Evolutionary conservation across 1,284 basidiomycete species (phyloP), one percentile per base, ranked within the genome.

Genomic region (Ustilago shanxiensis): DNA sequence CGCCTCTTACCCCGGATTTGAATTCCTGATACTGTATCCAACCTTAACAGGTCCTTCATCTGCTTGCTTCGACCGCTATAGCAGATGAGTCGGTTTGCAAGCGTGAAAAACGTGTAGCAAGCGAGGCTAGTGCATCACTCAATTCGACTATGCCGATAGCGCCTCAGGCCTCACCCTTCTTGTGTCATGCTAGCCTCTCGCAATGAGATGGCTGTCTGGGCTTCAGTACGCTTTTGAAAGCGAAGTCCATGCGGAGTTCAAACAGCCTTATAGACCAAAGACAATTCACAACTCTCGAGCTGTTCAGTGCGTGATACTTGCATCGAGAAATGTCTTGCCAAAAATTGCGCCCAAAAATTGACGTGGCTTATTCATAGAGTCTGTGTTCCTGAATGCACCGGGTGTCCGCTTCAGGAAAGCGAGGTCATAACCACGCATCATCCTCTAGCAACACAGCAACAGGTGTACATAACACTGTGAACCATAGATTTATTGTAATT

Each of bases 311-410:
- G 6, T 16, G 35, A 20, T 20, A n/a, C 11, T n/a, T 44, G n/a
- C 8, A 44, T 20, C 20, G 41, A 44, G 37, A 44, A 52, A n/a
- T 54, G 52, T 39, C 54, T 44, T 13, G 39, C 28, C n/a, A 33
- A 26, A 56, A 56, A 58, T 52, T 55, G 51, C 60, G 60, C 60
- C 60, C 39, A 55, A 53, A 55, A 39, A 47, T 4, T 55, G 61
- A 56, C 35, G 37, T 56, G 14, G 37, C 33, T 31, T 53, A 56
- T 63, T 53, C 22, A 51, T 50, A n/a, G 45, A 18, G 28, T 16
- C 22, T 18, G 16, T 18, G 2, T 24, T 20, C 13, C 14, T 49
- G 26, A 24, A 26, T 20, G 31, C 20, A 22, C 6, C 14, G 4
- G 26, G 4, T 47, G n/a, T 49, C 14, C 26, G 22, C 14, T 14